Evolutionary conservation across 345 rosid genomes (phyloP).

Genomic region (Eucalyptus erythrocorys): DNA sequence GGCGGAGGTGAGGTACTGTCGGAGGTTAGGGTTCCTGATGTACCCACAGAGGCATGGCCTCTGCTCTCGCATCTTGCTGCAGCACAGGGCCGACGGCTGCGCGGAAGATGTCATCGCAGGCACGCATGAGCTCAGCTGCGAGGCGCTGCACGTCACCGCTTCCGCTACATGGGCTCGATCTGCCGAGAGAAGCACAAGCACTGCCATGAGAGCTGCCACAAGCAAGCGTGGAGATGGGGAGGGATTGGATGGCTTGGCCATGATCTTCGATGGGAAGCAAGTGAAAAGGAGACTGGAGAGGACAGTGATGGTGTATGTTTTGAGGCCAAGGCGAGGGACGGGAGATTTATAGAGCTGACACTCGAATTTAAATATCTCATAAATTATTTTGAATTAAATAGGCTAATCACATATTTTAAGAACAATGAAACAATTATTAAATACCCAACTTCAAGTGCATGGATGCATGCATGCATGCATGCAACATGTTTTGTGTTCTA

Average conservation of each 20-base stretch:
- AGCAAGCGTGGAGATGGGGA: not conserved
- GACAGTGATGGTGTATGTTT: not conserved
- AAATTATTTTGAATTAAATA: not conserved
- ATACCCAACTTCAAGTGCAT: not conserved
- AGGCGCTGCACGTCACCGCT: conserved; percentile 38
- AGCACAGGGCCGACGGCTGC: conserved; percentile 35
- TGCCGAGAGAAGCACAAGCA: not conserved
- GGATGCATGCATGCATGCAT: not conserved
- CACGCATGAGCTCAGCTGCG: conserved; percentile 41
- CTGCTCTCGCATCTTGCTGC: conserved; percentile 49
- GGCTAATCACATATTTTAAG: not conserved
- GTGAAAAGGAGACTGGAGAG: not conserved
- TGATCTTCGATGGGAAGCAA: not conserved
- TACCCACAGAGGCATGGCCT: conserved; percentile 57
- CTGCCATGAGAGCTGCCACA: not conserved
- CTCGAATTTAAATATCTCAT: not conserved
- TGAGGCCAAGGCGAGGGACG: not conserved
- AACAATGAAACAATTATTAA: not conserved
- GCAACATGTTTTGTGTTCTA: not conserved
- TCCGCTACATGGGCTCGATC: conserved; percentile 3
- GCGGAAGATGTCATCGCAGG: conserved; percentile 17
- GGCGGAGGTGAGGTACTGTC: conserved; percentile 26
- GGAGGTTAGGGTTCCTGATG: conserved; percentile 27
- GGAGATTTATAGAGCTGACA: not conserved
- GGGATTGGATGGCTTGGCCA: not conserved